These are phyloP conservation scores for fission yeast (Schizosaccharomyces pombe) DNA, from an alignment of 805 yeast genomes.

Conservation along the genomic window DNA sequence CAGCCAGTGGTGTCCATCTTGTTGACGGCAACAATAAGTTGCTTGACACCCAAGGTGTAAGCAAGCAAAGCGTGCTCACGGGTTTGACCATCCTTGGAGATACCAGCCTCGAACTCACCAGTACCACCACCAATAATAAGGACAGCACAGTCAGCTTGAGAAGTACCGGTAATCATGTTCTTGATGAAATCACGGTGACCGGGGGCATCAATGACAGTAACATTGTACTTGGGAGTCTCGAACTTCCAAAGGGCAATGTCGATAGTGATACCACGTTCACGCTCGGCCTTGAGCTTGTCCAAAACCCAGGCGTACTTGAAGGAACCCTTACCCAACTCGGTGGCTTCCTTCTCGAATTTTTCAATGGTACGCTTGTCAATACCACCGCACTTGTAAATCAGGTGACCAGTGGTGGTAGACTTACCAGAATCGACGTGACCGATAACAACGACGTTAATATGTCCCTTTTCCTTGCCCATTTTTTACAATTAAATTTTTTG, in stretches of 20 bases:
- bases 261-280: conserved; percentile 92
- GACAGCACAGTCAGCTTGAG: conserved; percentile 83
- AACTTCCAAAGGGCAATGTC: conserved; percentile 83
- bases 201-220: conserved; percentile 85
- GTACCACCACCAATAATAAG: conserved; percentile 77
- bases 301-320: conserved; percentile 96
- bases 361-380: conserved; percentile 89
- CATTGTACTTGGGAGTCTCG: conserved; percentile 74
- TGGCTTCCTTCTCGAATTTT: conserved; percentile 95
- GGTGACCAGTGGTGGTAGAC: conserved; percentile 98
- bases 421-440: conserved; percentile 99
- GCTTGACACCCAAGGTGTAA: conserved; percentile 94
- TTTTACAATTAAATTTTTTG: background rate
- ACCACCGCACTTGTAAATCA: conserved; percentile 98
- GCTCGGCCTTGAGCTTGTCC: conserved; percentile 87
- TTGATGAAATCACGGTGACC: conserved; percentile 93
- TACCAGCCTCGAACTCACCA: conserved; percentile 91
- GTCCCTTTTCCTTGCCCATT: conserved; percentile 27
- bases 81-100: conserved; percentile 85
- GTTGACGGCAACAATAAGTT: conserved; percentile 79
- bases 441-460: conserved; percentile 98
- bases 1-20: conserved; percentile 88
- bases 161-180: conserved; percentile 88
- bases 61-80: conserved; percentile 90
- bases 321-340: conserved; percentile 75